phyloP scores from a whole-genome alignment of 2,329 filamentous ascomycete genomes.

The Beauveria rudraprayagi region DNA sequence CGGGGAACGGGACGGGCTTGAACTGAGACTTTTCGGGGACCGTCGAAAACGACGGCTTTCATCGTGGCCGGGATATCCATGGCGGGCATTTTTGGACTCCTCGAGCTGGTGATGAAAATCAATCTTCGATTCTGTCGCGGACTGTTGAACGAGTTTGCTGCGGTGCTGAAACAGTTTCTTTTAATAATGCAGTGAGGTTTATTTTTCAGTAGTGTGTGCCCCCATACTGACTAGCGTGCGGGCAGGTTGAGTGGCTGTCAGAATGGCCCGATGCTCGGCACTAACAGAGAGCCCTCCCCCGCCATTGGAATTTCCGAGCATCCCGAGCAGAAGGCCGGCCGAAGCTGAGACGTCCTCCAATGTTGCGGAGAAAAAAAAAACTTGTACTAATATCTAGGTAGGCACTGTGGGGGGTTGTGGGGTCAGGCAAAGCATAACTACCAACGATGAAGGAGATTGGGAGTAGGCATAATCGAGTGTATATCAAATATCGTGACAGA shows the following conservation, averaged over 20 bases:
- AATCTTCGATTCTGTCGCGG: background rate
- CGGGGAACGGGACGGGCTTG: conserved; percentile 74
- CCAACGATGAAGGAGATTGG: background rate
- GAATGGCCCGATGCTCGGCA: background rate
- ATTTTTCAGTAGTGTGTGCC: background rate
- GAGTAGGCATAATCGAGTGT: too few species aligned
- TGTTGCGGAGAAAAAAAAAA: background rate
- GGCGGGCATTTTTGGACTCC: background rate
- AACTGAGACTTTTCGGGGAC: conserved; percentile 63
- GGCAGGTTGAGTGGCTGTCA: background rate
- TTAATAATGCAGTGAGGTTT: background rate
- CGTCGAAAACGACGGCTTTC: conserved; percentile 85
- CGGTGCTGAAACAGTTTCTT: background rate
- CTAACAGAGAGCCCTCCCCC: background rate
- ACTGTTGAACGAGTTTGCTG: background rate
- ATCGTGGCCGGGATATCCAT: conserved; percentile 49
- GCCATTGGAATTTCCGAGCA: conserved; percentile 8
- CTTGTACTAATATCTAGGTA: background rate
- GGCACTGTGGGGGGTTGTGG: background rate
- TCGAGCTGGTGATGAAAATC: background rate
- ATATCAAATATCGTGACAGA: too few species aligned
- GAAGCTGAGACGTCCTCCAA: background rate
- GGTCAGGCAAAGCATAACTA: background rate
- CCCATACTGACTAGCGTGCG: background rate
- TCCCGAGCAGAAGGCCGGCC: background rate